phyloP scores from a whole-genome alignment of 768 basidiomycete species.

The Hypholoma fasciculare region DNA sequence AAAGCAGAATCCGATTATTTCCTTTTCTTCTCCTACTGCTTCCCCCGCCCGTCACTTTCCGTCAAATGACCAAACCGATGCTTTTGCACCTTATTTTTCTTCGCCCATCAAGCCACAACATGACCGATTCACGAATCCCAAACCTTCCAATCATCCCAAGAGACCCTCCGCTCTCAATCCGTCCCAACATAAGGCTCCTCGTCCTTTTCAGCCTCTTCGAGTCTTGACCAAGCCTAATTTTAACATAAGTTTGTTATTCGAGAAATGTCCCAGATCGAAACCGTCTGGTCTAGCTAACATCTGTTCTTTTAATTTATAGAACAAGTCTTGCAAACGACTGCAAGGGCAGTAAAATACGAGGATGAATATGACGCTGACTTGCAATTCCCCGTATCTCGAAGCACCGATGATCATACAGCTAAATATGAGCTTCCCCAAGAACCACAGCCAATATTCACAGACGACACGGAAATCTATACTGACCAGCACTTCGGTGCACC shows the following conservation, averaged over 20 bases:
- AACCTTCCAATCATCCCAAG: neutral
- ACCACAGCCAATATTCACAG: too few relatives aligned
- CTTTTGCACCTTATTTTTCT: neutral
- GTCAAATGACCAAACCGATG: neutral
- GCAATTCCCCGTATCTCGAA: too few relatives aligned
- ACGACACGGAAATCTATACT: neutral
- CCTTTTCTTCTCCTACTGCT: slow-evolving; percentile 11
- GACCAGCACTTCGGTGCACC: neutral
- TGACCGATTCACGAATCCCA: neutral
- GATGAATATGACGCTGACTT: too few relatives aligned
- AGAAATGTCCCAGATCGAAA: neutral
- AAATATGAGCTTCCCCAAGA: too few relatives aligned
- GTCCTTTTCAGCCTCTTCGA: neutral
- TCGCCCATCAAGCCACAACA: neutral
- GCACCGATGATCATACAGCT: too few relatives aligned
- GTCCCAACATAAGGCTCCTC: neutral
- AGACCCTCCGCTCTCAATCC: neutral
- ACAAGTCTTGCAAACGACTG: too few relatives aligned
- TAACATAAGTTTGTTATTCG: neutral
- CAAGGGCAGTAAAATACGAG: too few relatives aligned
- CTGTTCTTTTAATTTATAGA: neutral
- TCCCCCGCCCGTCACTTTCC: neutral
- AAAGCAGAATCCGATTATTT: neutral
- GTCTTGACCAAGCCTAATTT: neutral
- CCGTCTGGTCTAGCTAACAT: neutral